Evolutionary conservation across 805 yeast species (phyloP), one percentile per base, ranked within the genome.

Genomic region (Scheffersomyces lignosus): DNA sequence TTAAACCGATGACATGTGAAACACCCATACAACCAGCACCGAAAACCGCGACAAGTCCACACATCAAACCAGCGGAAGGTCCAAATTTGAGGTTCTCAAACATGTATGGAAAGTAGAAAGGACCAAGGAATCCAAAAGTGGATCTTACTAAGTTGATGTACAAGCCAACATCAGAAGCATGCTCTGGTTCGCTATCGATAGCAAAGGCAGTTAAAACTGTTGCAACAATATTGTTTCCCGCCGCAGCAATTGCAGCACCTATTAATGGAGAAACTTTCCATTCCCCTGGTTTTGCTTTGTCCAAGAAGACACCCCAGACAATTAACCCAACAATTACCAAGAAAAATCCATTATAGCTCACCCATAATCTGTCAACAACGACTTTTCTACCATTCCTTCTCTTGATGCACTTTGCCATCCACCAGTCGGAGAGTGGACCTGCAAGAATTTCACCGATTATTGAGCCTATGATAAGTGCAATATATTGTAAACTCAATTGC

Each of bases 71-170:
- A 13, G 14, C 29, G 15, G 31, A 30, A 30, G 5, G 9, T 7
- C 7, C 10, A 10, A 20, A 20, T 6, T 49, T 51, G 8, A 54
- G 24, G 29, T 40, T 48, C 6, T 36, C 44, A 31, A 55, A 45
- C 59, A 55, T 54, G 8, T 29, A 27, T 5, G 60, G 60, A 33
- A 55, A 55, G 40, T 51, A 55, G 41, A 55, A 55, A n/a, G 61
- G 61, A 10, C 56, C 60, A 18, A 52, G 40, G 28, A 55, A 55
- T 10, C 57, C 60, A 31, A 44, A 42, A 6, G 36, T 18, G 24
- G 52, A 58, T 27, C 61, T 38, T 17, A 51, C 29, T 15, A 52
- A 27, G 16, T 49, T 52, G 27, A 55, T 38, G 27, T 46, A 54
- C 15, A 49, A 37, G 3, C 58, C 54, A n/a, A 45, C 36, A 13